phyloP scores from a whole-genome alignment of 148 eudicot genomes.

The Fallopia convolvulus region DNA sequence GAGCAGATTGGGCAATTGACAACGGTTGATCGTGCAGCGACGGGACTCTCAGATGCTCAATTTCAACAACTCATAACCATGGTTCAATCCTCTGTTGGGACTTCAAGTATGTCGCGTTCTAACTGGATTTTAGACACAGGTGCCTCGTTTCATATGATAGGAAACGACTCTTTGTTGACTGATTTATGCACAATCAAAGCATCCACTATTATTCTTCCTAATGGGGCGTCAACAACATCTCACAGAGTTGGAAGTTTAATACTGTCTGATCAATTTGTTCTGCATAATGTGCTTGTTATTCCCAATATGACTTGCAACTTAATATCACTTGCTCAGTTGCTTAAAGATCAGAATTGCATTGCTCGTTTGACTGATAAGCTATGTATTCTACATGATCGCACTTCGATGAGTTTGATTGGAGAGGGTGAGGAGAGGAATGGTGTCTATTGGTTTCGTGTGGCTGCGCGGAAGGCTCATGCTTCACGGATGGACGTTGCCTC shows the following conservation, averaged over 20 bases:
- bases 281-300: conserved; percentile 12
- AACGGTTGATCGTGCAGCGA: too few relatives aligned
- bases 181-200: not conserved
- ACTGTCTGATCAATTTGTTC: not conserved
- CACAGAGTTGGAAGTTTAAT: not conserved
- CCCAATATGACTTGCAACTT: conserved; percentile 15
- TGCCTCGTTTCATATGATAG: conserved; percentile 16
- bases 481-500: too few relatives aligned
- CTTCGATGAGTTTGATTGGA: conserved; percentile 9
- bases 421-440: not conserved
- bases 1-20: too few relatives aligned
- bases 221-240: not conserved
- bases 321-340: conserved; percentile 8
- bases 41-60: too few relatives aligned
- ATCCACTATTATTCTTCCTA: not conserved
- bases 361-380: conserved; percentile 1
- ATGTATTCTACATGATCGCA: conserved; percentile 16
- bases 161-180: not conserved
- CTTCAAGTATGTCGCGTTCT: not conserved
- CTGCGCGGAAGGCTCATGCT: too few relatives aligned
- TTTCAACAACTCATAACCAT: too few relatives aligned
- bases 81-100: not conserved
- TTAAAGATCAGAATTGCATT: not conserved
- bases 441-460: conserved; percentile 11
- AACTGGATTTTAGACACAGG: conserved; percentile 11